Evolutionary conservation across 495 filamentous ascomycete species (phyloP), one percentile per base, ranked within the genome.

Genomic region (Penicillium bovifimosum): DNA sequence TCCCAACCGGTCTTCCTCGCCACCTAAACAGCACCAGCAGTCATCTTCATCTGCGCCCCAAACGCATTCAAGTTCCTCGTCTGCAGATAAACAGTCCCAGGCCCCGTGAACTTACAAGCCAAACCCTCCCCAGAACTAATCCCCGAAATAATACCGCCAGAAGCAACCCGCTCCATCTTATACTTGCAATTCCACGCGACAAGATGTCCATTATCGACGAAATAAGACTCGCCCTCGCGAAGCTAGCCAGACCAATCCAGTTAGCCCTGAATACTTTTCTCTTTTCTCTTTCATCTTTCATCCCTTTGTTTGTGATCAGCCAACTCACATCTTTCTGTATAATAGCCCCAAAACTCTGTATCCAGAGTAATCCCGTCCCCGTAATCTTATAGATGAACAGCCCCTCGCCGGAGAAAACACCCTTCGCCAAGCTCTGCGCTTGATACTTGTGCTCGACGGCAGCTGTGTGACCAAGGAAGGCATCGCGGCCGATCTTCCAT

Each of bases 141-240:
- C 20, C 82, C 80, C 20, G 87, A 91, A 6, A 97, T 85, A 39
- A 98, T 82, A 20, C 93, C 95, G 10, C 93, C 93, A 16, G 86
- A 90, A 0, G 93, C 83, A 9, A 91, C 87, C 8, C 95, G 86
- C 69, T 96, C 89, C 40, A 97, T 81, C 7, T 60, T 61, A 62
- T 97, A 98, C 55, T 95, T 87, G 67, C 88, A 92, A 62, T 96
- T 96, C 93, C 93, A 98, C 5, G 93, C 95, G 1, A 98, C 91
- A 6, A 98, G 75, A 56, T 98, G 91, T 9, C 91, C 92, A 60
- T 98, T 98, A 61, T 98, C 91, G 45, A 98, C 83, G 50, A 90
- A 87, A 66, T 96, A 98, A 49, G 82, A 82, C 62, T 97, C 92
- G 2, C 83, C 83, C 6, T 86, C 82, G 28, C 70, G 74, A 18